A percentile compares a stretch with the other conserved stretches of the same genome.
Evolutionary conservation across 306 rosid species (phyloP).

Genomic region (Comarum palustre): DNA sequence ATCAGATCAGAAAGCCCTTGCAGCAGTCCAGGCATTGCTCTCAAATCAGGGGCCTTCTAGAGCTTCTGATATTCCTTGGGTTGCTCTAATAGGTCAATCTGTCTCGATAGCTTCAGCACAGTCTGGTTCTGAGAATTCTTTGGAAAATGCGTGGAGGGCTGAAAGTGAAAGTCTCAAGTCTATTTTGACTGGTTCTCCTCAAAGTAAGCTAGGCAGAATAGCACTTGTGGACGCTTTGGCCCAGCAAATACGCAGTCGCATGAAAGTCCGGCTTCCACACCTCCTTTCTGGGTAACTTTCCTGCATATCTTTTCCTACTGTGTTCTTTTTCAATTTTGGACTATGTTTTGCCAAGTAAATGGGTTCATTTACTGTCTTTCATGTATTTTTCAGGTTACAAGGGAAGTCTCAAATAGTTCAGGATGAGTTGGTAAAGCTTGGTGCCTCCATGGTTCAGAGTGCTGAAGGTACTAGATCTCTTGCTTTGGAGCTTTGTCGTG

Average conservation of each 20-base stretch:
- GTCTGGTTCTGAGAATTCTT: slow-evolving; percentile 87
- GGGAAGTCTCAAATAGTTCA: slow-evolving; percentile 93
- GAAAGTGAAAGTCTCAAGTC: slow-evolving; percentile 95
- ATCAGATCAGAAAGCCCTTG: slow-evolving; percentile 75
- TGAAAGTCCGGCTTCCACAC: slow-evolving; percentile 89
- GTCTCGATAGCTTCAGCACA: slow-evolving; percentile 90
- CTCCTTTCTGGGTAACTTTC: slow-evolving; percentile 78
- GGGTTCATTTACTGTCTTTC: slow-evolving; percentile 15
- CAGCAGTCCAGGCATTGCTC: slow-evolving; percentile 93
- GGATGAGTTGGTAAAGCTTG: slow-evolving; percentile 92
- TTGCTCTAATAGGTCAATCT: slow-evolving; percentile 92
- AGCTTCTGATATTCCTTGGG: slow-evolving; percentile 86
- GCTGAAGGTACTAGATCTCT: slow-evolving; percentile 93
- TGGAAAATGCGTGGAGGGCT: slow-evolving; percentile 99
- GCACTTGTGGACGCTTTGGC: slow-evolving; percentile 91
- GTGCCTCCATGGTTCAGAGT: slow-evolving; percentile 84
- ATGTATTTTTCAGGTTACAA: slow-evolving; percentile 61
- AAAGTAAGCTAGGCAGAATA: slow-evolving; percentile 85
- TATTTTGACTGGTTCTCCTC: slow-evolving; percentile 90
- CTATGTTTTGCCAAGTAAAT: not conserved
- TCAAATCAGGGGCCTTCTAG: slow-evolving; percentile 85
- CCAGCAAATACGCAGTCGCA: slow-evolving; percentile 83
- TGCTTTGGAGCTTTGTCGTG: slow-evolving; percentile 99
- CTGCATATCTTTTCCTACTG: not conserved
- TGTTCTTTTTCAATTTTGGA: not conserved